Base-by-base conservation (phyloP, 768 basidiomycete genomes). In the Lentinula boryana region DNA sequence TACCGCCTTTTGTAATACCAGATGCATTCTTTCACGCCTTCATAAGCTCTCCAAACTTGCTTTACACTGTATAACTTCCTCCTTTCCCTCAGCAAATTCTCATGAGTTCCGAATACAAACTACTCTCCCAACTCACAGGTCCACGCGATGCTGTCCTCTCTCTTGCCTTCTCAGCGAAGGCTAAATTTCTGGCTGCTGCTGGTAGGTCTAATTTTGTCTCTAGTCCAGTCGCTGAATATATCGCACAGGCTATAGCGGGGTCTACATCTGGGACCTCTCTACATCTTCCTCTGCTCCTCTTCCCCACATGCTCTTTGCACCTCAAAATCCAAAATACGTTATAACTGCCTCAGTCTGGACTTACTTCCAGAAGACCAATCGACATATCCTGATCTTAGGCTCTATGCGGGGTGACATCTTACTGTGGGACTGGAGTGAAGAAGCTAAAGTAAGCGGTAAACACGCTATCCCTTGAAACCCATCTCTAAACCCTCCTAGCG, bases 141-240 rank as follows among this genome's bases (percentile, higher is more conserved):
- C 56, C 36, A 36, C 41, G 40, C 9, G 56, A 57, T 43, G 56
- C 56, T 5, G 41, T 57, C 10, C 35, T 57, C 12, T 57, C 56
- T 57, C 41, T 57, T 31, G 27, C 56, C 6, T 57, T 57, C 40
- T 57, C 56, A 36, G 56, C 41, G 5, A 44, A 57, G 32, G 56
- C 38, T 4, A 18, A 40, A 23, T 57, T 57, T 27, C 56, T 57
- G n/a, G 13, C 56, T 5, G 41, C 56, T 32, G 32, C 56, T 12
- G 56, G 56, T 57, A 43, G 8, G 56, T 43, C 7, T 57, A 6
- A 10, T n/a, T 8, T 31, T 23, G 12, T 18, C 40, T 15, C 32
- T 57, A 8, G 40, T 23, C 12, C 12, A 8, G 56, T 27, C 15
- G 3, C 41, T 57, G 27, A 35, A 57, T 57, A 18, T 57, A 56